Evolutionary conservation across 306 rosid species (phyloP).

Genomic region (Rosa chinensis): DNA sequence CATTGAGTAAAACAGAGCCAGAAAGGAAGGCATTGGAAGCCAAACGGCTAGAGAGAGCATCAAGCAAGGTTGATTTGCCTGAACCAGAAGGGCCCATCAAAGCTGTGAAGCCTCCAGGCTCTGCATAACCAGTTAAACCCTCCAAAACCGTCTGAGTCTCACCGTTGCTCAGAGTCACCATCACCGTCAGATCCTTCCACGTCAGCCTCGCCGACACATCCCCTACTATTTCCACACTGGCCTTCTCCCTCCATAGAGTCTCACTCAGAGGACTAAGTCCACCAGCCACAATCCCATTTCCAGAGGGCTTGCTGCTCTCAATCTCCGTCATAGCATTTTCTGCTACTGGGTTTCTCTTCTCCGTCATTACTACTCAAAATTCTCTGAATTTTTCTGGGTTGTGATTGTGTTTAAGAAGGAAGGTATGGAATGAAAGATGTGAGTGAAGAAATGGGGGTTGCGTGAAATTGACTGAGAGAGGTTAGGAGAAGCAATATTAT

Average conservation of each 20-base stretch:
- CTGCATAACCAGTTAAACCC: slow-evolving; percentile 85
- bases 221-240: slow-evolving; percentile 57
- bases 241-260: slow-evolving; percentile 86
- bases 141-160: slow-evolving; percentile 86
- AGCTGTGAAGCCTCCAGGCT: slow-evolving; percentile 89
- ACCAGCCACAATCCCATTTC: slow-evolving; percentile 31
- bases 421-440: slow-evolving; percentile 39
- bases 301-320: slow-evolving; percentile 54
- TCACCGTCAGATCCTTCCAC: slow-evolving; percentile 97
- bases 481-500: not conserved
- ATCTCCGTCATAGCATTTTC: slow-evolving; percentile 59
- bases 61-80: slow-evolving; percentile 90
- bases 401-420: not conserved
- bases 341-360: slow-evolving; percentile 30
- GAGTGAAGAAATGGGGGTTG: slow-evolving; percentile 50
- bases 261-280: slow-evolving; percentile 88
- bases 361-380: not conserved
- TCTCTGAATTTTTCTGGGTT: not conserved
- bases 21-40: slow-evolving; percentile 89
- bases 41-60: slow-evolving; percentile 92
- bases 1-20: slow-evolving; percentile 84
- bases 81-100: slow-evolving; percentile 99
- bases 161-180: slow-evolving; percentile 73
- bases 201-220: slow-evolving; percentile 92
- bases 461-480: slow-evolving; percentile 54